Conservation (phyloP, 345 rosid genomes). For the Angophora floribunda region DNA sequence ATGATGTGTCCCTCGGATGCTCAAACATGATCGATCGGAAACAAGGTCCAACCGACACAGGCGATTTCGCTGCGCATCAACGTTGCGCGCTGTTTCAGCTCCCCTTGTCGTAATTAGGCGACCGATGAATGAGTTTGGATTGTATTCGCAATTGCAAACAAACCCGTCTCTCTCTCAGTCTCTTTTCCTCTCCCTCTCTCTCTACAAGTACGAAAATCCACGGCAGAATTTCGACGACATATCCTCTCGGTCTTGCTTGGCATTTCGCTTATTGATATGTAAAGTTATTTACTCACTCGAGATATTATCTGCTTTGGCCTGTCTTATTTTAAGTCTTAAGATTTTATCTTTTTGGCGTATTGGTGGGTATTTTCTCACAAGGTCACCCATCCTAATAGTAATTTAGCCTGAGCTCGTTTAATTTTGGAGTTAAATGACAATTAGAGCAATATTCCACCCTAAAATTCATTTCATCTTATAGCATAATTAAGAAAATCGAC, state of each 20-base stretch:
- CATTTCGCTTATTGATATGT: background rate
- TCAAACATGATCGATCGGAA: background rate
- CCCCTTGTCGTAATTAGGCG: background rate
- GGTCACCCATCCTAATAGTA: too few relatives aligned
- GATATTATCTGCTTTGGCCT: too few relatives aligned
- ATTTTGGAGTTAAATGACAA: background rate
- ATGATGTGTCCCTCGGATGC: background rate
- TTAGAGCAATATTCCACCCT: background rate
- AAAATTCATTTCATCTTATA: background rate
- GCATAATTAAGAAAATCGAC: background rate
- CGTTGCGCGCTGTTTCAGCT: background rate
- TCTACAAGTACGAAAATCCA: background rate
- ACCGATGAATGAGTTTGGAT: background rate
- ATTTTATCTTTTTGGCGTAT: too few relatives aligned
- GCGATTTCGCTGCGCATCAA: background rate
- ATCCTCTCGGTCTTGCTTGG: background rate
- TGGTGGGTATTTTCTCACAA: too few relatives aligned
- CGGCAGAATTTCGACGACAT: background rate
- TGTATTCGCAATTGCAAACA: background rate
- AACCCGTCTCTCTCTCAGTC: background rate
- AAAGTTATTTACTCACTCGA: background rate
- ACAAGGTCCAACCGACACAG: background rate
- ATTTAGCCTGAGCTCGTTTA: too few relatives aligned
- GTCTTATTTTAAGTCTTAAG: too few relatives aligned
- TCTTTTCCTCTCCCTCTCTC: background rate